Percentiles rank a stretch among this genome's conserved stretches.
Evolutionary conservation across 1,139 yeast genomes (phyloP).

Genomic region (Protomyces gravidus): DNA sequence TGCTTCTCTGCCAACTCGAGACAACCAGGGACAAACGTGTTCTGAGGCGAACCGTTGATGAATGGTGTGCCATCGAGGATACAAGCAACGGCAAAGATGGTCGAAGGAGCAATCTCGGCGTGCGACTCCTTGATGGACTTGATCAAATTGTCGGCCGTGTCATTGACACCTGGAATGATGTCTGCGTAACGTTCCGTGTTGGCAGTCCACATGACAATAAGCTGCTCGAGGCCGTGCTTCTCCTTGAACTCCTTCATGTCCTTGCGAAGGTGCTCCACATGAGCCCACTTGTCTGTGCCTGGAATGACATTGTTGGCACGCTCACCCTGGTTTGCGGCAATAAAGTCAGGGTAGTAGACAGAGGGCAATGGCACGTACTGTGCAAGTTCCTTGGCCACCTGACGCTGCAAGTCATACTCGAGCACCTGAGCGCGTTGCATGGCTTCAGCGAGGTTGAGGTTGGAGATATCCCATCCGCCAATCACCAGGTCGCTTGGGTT

Average conservation of each 20-base stretch:
- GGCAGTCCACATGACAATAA: conserved; percentile 92
- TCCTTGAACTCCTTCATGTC: conserved; percentile 78
- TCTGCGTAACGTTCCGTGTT: conserved; percentile 93
- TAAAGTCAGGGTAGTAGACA: conserved; percentile 90
- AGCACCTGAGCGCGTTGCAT: conserved; percentile 83
- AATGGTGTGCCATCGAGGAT: conserved; percentile 83
- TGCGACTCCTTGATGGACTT: conserved; percentile 72
- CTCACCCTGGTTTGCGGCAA: conserved; percentile 88
- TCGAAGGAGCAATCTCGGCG: conserved; percentile 82
- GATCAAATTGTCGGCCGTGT: conserved; percentile 76
- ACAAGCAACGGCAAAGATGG: conserved; percentile 87
- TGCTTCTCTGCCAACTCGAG: conserved; percentile 80
- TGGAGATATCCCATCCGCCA: conserved; percentile 92
- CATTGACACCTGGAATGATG: conserved; percentile 72
- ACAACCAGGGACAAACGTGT: conserved; percentile 93
- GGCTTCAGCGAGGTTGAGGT: conserved; percentile 65
- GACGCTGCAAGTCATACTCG: conserved; percentile 76
- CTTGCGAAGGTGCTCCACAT: conserved; percentile 77
- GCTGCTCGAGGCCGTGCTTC: conserved; percentile 71
- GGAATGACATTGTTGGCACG: conserved; percentile 86
- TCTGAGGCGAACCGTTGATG: conserved; percentile 95
- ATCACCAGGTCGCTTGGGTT: conserved; percentile 86
- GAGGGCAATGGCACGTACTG: conserved; percentile 71
- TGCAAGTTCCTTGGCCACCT: conserved; percentile 64
- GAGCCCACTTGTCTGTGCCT: conserved; percentile 74